Evolutionary conservation across 257 asterid species (phyloP).

Genomic region (Datura wrightii): DNA sequence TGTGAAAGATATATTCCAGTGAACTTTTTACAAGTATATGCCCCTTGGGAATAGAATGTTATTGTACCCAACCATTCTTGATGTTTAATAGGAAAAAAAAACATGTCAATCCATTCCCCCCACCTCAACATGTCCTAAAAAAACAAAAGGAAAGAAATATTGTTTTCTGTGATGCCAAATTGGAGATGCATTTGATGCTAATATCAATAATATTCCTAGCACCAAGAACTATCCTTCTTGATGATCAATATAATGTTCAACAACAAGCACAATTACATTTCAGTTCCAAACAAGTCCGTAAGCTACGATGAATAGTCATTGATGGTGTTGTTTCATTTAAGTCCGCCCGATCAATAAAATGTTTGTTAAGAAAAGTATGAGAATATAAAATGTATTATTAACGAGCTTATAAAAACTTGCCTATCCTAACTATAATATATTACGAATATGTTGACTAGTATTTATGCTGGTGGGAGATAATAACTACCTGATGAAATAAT

Average conservation of each 20-base stretch:
- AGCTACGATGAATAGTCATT: not conserved
- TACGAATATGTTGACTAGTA: not conserved
- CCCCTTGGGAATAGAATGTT: not conserved
- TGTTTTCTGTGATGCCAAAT: not conserved
- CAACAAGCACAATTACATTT: not conserved
- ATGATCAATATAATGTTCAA: not conserved
- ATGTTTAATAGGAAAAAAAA: not conserved
- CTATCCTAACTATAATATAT: not conserved
- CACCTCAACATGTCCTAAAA: not conserved
- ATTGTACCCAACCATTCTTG: not conserved
- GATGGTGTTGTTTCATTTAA: not conserved
- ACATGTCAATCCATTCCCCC: not conserved
- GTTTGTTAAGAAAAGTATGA: no score
- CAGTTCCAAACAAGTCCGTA: not conserved
- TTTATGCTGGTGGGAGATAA: no score
- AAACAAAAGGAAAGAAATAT: not conserved
- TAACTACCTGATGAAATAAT: no score
- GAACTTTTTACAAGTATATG: no score
- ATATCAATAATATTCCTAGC: not conserved
- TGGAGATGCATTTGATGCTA: slow-evolving; percentile 6
- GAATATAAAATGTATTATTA: not conserved
- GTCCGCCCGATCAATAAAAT: not conserved
- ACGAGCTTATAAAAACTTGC: not conserved
- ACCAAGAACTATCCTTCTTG: not conserved
- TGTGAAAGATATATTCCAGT: not conserved